These are phyloP conservation scores for Lojkania enalia DNA, from an alignment of 2,329 filamentous ascomycete species.

Conservation along the genomic window DNA sequence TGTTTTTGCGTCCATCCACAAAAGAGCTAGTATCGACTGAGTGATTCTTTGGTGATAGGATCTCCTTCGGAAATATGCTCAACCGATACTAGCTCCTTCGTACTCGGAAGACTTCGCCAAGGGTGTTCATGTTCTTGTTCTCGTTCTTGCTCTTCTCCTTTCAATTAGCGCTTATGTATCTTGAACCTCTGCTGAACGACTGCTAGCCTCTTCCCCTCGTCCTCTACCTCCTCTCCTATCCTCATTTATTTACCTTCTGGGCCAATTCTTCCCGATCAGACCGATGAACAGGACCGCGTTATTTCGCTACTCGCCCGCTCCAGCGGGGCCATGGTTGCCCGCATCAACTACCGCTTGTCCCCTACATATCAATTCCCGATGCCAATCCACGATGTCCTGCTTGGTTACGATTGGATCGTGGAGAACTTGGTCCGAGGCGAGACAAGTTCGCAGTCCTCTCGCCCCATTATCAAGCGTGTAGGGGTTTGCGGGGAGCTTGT, in stretches of 20 bases:
- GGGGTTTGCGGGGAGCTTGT: slow-evolving; percentile 54
- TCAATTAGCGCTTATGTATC: too few relatives aligned
- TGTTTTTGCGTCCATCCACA: too few relatives aligned
- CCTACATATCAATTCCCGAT: slow-evolving; percentile 46
- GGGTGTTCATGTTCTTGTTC: too few relatives aligned
- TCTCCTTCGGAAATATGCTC: too few relatives aligned
- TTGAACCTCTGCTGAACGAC: slow-evolving; percentile 12
- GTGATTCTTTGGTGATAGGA: too few relatives aligned
- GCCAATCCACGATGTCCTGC: slow-evolving; percentile 52
- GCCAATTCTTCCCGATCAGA: slow-evolving; percentile 33
- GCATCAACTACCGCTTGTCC: slow-evolving; percentile 51
- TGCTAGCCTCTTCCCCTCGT: slow-evolving; percentile 40
- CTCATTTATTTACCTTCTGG: slow-evolving; percentile 51
- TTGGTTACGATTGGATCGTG: slow-evolving; percentile 53
- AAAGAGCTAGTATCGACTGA: too few relatives aligned
- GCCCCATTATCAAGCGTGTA: slow-evolving; percentile 36
- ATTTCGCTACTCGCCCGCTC: slow-evolving; percentile 41
- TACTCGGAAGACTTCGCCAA: too few relatives aligned
- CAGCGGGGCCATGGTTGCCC: slow-evolving; percentile 47
- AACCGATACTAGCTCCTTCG: too few relatives aligned
- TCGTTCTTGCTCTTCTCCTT: too few relatives aligned
- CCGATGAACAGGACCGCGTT: slow-evolving; percentile 34
- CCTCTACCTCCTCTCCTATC: slow-evolving; percentile 32
- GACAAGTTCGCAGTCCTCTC: slow-evolving; percentile 6
- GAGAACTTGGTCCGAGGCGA: slow-evolving; percentile 40